These are phyloP conservation scores for Rhizopus stolonifer DNA, from an alignment of 371 early-diverging fungal species.

Conservation along the genomic window DNA sequence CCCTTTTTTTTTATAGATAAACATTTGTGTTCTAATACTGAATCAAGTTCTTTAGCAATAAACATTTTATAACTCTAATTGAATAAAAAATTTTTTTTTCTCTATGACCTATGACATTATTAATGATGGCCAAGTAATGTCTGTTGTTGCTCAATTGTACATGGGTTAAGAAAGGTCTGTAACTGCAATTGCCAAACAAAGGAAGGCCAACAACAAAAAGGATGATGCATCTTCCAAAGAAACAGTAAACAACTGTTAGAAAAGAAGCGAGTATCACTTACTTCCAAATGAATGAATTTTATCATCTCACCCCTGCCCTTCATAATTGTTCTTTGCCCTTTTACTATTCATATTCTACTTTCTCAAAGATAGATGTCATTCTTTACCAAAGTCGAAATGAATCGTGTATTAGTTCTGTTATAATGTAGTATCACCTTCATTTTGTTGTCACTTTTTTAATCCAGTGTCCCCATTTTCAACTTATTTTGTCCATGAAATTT, in stretches of 20 bases:
- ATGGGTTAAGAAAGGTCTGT: slow-evolving; percentile 1
- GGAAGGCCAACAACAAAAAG: background rate
- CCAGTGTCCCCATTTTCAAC: no score
- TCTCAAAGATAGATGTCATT: slow-evolving; percentile 26
- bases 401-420: no score
- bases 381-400: no score
- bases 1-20: background rate
- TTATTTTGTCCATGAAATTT: no score
- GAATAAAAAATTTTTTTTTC: background rate
- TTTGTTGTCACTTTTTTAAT: no score
- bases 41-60: background rate
- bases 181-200: background rate
- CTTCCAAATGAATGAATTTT: background rate
- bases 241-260: slow-evolving; percentile 4
- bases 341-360: slow-evolving; percentile 43
- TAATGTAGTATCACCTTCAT: no score
- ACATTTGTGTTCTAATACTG: background rate
- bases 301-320: slow-evolving; percentile 1
- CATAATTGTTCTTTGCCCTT: slow-evolving; percentile 1
- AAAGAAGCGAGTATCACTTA: slow-evolving; percentile 4
- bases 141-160: no score
- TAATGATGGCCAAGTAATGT: no score
- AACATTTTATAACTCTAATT: slow-evolving; percentile 1
- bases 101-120: no score
- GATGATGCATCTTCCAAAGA: slow-evolving; percentile 3